Evolutionary conservation across 306 rosid species (phyloP).

Genomic region (Citrullus colocynthis): DNA sequence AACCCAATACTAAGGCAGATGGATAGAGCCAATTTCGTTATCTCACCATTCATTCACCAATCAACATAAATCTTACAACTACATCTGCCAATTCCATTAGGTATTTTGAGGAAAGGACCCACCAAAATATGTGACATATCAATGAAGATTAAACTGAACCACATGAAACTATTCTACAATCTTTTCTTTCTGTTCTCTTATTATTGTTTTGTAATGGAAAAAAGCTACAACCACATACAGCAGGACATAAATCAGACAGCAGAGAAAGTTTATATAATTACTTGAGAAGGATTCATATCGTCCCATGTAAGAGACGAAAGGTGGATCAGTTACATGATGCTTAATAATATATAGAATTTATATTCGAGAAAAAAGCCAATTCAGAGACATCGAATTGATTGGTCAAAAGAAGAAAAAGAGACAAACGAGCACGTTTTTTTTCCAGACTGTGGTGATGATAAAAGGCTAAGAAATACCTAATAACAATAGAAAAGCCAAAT

Average conservation of each 20-base stretch:
- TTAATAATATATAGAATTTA: slow-evolving; percentile 4
- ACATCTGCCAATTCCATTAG: background rate
- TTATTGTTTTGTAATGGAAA: background rate
- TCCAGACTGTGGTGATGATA: slow-evolving; percentile 38
- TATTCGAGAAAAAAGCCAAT: slow-evolving; percentile 34
- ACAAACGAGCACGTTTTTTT: slow-evolving; percentile 21
- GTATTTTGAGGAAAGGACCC: background rate
- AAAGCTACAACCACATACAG: background rate
- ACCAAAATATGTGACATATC: background rate
- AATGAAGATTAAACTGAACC: background rate
- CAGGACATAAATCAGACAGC: background rate
- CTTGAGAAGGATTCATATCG: background rate
- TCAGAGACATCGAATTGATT: slow-evolving; percentile 43
- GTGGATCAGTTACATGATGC: background rate
- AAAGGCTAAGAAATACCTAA: slow-evolving; percentile 34
- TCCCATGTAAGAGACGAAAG: background rate
- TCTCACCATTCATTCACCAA: background rate
- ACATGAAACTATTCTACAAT: background rate
- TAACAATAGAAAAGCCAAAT: slow-evolving; percentile 18
- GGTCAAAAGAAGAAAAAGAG: background rate
- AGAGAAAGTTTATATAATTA: background rate
- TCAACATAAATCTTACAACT: background rate
- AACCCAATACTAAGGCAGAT: background rate
- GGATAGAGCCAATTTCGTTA: background rate
- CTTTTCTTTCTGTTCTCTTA: too few relatives aligned